Base-by-base conservation (phyloP, 2,329 filamentous ascomycete genomes). In the Pseudogymnoascus pannorum region DNA sequence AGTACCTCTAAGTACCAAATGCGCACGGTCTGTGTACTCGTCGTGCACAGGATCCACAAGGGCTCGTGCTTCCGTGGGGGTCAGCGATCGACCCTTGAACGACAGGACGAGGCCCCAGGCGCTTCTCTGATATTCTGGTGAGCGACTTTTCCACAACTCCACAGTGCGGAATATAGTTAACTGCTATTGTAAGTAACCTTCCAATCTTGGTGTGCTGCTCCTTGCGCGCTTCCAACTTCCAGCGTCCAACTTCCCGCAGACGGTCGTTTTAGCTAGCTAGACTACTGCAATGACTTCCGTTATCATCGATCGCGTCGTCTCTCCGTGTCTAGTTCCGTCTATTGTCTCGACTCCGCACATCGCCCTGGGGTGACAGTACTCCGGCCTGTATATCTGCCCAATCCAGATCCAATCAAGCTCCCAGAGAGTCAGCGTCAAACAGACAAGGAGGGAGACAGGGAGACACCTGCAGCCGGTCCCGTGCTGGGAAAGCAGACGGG, bases 61-160 rank as follows among this genome's bases (percentile, higher is more conserved):
- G 44, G 24, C 44, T 51, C 44, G 44, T 51, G 44, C 44, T 26
- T 51, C 44, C 44, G 44, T 51, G 44, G 44, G 44, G 44, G 44
- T 51, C 22, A 51, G n/a, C 24, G 44, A 51, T 51, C 44, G 44
- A 51, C 44, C 44, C 22, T 51, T 51, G 44, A 51, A 51, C 22
- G 44, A 51, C 44, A 51, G 22, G 44, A 26, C 42, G 22, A 26
- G 42, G 24, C 38, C 40, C 40, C 42, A 26, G 14, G 22, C 42
- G 42, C 22, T 29, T 51, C 44, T 51, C 24, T 51, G 7, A 6
- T 5, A 22, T 29, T 51, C 44, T 24, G 14, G 26, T 26, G 42
- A 16, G 31, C 22, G 24, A 16, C n/a, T 16, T 29, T 48, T 35
- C 31, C 42, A 14, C 42, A 48, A 29, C 40, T 48, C 42, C 42